Base-by-base conservation (phyloP, 495 filamentous ascomycete species). In the Neurospora discreta region DNA sequence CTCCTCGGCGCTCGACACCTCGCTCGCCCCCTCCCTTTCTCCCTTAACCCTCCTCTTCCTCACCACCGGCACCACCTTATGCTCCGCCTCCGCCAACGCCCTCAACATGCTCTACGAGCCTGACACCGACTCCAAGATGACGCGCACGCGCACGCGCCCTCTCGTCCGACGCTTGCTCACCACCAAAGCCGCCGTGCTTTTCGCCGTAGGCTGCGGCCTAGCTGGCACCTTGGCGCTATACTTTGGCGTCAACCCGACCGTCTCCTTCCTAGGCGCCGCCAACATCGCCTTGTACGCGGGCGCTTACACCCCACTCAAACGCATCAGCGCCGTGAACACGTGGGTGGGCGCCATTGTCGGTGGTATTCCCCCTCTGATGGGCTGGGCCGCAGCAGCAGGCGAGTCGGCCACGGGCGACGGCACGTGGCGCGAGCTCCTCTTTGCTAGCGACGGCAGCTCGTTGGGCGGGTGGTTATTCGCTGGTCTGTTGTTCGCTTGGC, bases 41-140 rank as follows among this genome's bases (percentile, higher is more conserved):
- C 90, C 95, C 6, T 84, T 98, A 42, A 99, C 96, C 11, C 90
- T 99, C 20, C 84, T 95, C 72, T 98, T 96, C 86, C 89, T 99
- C 75, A 97, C 95, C 0, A 86, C 88, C 16, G 95, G 95, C 68
- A 99, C 95, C 1, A 88, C 95, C 18, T 87, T 98, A 9, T 91
- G 91, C 77, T 92, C 85, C 39, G 93, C 93, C 68, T 91, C 90
- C 74, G 95, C 95, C 65, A 99, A 98, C 76, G 90, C 95, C 0
- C 84, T 98, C 69, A 99, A 99, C 84, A 99, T 99, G 95, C 89
- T 96, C 74, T 90, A 97, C 77, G 95, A 99, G 81, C 94, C 91
- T 16, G 85, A 88, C 74, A 92, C 93, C 81, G 95, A 99, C 81
- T 93, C 91, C 33, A 90, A 91, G 75, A 99, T 99, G 95, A 89